Evolutionary conservation across 1,284 basidiomycete genomes (phyloP), one percentile per base, ranked within the genome.

Genomic region (Termitomyces sp.): DNA sequence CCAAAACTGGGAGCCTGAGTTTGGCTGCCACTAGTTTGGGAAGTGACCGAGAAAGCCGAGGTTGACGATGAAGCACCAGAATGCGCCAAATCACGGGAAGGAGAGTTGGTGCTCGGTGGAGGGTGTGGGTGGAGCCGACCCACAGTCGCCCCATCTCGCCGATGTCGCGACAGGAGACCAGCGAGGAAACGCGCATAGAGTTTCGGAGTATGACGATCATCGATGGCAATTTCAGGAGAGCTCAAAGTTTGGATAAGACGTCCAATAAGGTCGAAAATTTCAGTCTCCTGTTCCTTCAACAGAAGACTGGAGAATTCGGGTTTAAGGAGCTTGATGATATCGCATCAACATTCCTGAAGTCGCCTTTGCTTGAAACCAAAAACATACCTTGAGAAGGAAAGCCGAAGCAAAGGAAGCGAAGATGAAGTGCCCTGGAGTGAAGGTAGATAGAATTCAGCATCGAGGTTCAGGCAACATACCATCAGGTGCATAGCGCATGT

Each of bases 341-440:
- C 18, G 30, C 9, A 13, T 28, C 5, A 45, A 18, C 26, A 48
- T 18, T 34, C 9, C n/a, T 42, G 11, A 33, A 19, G 5, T 9
- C 8, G 8, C 13, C 16, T 4, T n/a, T 10, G 3, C 35, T n/a
- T 21, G 30, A 9, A n/a, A 19, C 1, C 1, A 18, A 34, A 3
- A 13, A 66, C 68, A n/a, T 41, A 86, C 87, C 77, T 91, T 91
- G 58, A 91, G 77, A 50, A 91, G 71, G 69, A 91, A 91, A 0
- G 88, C 91, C 40, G 88, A 89, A 0, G 91, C 91, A 64, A 93
- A 94, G 1, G 89, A 81, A 1, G 87, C 80, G 62, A 91, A 91
- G 38, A 93, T 78, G 61, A 93, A 93, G 64, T 92, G 85, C 7
- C 84, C 84, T 86, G n/a, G 52, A 55, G 49, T 49, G 18, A 10